A percentile compares a stretch with the other conserved stretches of the same genome.
These are phyloP conservation scores for Inonotus obliquus DNA, from an alignment of 1,284 basidiomycete genomes.

Conservation along the genomic window DNA sequence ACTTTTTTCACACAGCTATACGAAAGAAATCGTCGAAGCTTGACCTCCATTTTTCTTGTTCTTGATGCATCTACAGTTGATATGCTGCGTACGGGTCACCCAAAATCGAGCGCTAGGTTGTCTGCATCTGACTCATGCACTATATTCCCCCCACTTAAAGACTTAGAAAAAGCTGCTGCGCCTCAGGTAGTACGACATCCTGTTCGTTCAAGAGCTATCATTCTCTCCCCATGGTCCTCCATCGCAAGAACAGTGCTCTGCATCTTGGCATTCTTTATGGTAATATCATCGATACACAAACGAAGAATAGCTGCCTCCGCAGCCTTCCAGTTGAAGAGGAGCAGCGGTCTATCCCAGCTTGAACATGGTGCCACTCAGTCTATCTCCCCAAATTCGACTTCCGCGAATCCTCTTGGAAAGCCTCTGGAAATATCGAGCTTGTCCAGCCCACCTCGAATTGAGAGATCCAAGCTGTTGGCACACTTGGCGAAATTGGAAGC, in stretches of 20 bases:
- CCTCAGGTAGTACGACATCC: neutral
- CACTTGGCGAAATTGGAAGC: neutral
- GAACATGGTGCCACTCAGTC: neutral
- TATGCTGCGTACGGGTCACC: neutral
- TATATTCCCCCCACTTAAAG: neutral
- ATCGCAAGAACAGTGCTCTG: no score
- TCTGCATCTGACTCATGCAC: neutral
- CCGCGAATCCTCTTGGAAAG: neutral
- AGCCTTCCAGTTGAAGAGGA: no score
- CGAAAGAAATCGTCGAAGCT: no score
- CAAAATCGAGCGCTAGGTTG: neutral
- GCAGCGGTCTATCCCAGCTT: neutral
- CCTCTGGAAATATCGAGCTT: neutral
- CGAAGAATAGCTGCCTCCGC: no score
- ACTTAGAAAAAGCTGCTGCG: neutral
- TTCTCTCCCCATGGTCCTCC: no score
- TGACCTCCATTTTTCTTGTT: no score
- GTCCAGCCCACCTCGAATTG: constrained; percentile 3
- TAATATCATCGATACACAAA: no score
- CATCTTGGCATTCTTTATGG: no score
- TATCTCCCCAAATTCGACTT: neutral
- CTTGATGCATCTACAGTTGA: no score
- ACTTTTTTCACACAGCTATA: no score
- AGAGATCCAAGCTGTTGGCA: neutral
- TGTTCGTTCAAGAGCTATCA: no score